Base-by-base conservation (phyloP, 768 basidiomycete genomes). In the Gelatoporia subvermispora region DNA sequence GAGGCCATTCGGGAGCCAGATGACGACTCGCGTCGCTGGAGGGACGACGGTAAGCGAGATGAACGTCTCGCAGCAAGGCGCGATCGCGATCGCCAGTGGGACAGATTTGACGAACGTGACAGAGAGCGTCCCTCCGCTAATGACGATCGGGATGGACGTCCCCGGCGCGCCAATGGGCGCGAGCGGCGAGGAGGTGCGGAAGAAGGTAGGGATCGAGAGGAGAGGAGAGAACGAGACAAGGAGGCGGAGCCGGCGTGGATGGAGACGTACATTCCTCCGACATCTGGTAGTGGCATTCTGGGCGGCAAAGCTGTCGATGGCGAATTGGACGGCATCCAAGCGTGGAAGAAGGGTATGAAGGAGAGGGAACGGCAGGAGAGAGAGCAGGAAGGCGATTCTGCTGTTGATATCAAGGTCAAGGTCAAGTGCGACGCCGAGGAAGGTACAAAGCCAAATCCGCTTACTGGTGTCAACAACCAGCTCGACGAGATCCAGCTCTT, bases 211-310 rank as follows among this genome's bases (percentile, higher is more conserved):
- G 76, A 75, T n/a, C 67, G 68, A 49, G 73, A 69, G 18, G 73
- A 75, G 22, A 67, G 69, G 44, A 68, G 70, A 53, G 79, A 79
- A 45, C 71, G 77, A 24, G 77, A 83, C 43, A 73, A 76, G 48
- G 90, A 93, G 70, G 89, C 86, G 59, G 90, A 92, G 61, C 90
- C 89, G 20, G 89, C 89, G 16, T 93, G 89, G 89, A 93, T 93
- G 89, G 90, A 91, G 55, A 82, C 86, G 17, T 90, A 89, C 61
- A 76, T 90, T 51, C 88, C 88, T 11, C 74, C 68, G 43, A 74
- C 74, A 20, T 63, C 79, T 16, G 69, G 68, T 25, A 68, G 72
- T 41, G 85, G 84, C 13, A 81, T 88, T 45, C 71, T 88, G 46
- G 85, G 86, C 16, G 78, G 78, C 8, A 77, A 77, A 51, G 70